Conservation (phyloP, 2,329 filamentous ascomycete species). For the Pseudopyrenochaeta lycopersici region DNA sequence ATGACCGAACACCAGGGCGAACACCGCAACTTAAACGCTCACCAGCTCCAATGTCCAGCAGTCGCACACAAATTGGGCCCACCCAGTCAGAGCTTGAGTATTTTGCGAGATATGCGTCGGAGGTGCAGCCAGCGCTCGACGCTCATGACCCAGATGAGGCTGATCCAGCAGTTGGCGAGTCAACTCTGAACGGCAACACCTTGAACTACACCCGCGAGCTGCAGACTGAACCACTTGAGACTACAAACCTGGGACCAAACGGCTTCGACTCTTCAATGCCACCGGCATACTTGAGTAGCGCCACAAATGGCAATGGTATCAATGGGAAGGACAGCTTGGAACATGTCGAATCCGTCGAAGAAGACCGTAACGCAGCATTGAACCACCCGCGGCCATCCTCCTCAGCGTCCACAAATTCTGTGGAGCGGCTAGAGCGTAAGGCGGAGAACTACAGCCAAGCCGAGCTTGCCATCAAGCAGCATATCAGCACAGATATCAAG, state of each 20-base stretch:
- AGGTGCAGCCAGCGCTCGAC: conserved; percentile 82
- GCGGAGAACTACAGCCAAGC: conserved; percentile 68
- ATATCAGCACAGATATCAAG: conserved; percentile 79
- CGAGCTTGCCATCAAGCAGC: conserved; percentile 79
- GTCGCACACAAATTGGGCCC: conserved; percentile 46
- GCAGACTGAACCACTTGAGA: conserved; percentile 55
- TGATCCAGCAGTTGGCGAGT: conserved; percentile 55
- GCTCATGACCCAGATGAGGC: conserved; percentile 82
- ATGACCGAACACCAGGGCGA: conserved; percentile 69
- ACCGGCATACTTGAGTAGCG: conserved; percentile 18
- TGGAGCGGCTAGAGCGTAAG: conserved; percentile 67
- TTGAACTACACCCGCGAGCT: conserved; percentile 52
- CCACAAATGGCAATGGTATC: conserved; percentile 6
- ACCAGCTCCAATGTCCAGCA: conserved; percentile 63
- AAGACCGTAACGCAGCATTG: conserved; percentile 30
- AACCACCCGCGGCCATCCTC: conserved; percentile 48
- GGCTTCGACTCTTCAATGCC: conserved; percentile 46
- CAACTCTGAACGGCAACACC: conserved; percentile 64
- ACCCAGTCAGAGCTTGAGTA: conserved; percentile 71
- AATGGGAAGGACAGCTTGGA: conserved; percentile 26
- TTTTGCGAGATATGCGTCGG: conserved; percentile 76
- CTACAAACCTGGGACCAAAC: conserved; percentile 42
- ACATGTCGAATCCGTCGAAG: conserved; percentile 31
- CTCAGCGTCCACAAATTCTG: conserved; percentile 57
- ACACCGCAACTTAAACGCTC: conserved; percentile 63